Percentiles rank a stretch among this genome's conserved stretches.
Conservation (phyloP, 2,329 filamentous ascomycete species). For the Cytospora leucostoma region DNA sequence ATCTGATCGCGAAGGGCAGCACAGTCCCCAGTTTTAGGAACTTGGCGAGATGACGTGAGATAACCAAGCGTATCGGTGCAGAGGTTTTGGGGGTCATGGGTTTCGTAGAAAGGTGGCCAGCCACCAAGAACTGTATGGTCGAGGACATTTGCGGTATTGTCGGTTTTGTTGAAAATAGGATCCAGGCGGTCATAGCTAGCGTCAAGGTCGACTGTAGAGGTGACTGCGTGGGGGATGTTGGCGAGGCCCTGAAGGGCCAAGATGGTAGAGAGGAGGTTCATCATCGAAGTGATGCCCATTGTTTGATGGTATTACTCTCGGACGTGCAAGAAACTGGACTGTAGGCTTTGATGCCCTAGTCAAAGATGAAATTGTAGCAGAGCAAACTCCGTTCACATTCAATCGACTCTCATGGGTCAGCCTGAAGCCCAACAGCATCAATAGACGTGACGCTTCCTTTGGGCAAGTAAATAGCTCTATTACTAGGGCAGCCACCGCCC, state of each 20-base stretch:
- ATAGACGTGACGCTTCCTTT: too few species aligned
- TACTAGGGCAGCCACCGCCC: too few species aligned
- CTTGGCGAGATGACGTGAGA: background rate
- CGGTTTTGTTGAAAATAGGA: background rate
- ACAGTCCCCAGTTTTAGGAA: background rate
- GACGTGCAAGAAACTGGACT: too few species aligned
- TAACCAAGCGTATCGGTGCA: background rate
- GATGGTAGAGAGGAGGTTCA: background rate
- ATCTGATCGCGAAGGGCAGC: background rate
- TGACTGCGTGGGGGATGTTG: background rate
- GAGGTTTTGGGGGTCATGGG: background rate
- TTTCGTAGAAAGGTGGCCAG: background rate
- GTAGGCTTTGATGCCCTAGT: too few species aligned
- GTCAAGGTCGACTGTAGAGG: background rate
- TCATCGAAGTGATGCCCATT: background rate
- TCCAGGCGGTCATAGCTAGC: background rate
- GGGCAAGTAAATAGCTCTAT: too few species aligned
- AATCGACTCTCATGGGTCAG: too few species aligned
- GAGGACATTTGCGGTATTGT: background rate
- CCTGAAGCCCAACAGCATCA: too few species aligned
- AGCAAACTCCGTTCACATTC: too few species aligned
- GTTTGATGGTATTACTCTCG: background rate
- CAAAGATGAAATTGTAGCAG: too few species aligned
- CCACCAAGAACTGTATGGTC: background rate
- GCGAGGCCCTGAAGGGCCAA: background rate